Conservation (phyloP, 257 asterid species). For the Fraxinus cuspidata region DNA sequence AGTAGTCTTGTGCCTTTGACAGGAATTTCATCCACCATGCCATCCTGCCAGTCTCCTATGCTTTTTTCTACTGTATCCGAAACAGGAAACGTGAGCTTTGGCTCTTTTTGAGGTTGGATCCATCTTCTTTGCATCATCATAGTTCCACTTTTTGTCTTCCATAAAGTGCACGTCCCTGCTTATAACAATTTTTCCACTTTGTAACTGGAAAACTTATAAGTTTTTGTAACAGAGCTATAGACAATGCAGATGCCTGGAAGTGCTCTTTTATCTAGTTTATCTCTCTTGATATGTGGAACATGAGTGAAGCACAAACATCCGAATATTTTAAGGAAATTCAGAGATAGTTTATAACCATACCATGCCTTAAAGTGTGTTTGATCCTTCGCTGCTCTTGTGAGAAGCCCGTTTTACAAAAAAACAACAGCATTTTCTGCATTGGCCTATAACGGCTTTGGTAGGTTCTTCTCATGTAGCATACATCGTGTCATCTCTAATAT, state of each 20-base stretch:
- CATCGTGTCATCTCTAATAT: constrained; percentile 10
- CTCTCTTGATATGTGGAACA: constrained; percentile 3
- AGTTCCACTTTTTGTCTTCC: constrained; percentile 11
- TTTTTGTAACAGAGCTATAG: not conserved
- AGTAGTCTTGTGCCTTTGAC: constrained; percentile 3
- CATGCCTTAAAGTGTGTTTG: too few species aligned
- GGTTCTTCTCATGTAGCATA: constrained; percentile 7
- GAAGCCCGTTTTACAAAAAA: too few species aligned
- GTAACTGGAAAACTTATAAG: not conserved
- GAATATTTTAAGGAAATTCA: too few species aligned
- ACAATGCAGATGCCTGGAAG: not conserved
- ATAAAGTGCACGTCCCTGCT: constrained; percentile 18
- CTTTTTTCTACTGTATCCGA: not conserved
- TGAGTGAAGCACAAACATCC: too few species aligned
- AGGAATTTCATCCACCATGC: not conserved
- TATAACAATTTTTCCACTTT: not conserved
- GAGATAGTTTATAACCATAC: too few species aligned
- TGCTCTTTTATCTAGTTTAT: constrained; percentile 6
- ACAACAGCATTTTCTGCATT: not conserved
- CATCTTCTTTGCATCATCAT: not conserved
- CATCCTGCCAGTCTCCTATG: not conserved
- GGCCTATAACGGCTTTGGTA: constrained; percentile 5
- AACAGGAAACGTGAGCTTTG: not conserved
- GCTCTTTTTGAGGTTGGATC: not conserved
- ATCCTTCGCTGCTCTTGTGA: too few species aligned